Evolutionary conservation across 1,139 yeast species (phyloP).

Genomic region (Debaryomyces sp.): DNA sequence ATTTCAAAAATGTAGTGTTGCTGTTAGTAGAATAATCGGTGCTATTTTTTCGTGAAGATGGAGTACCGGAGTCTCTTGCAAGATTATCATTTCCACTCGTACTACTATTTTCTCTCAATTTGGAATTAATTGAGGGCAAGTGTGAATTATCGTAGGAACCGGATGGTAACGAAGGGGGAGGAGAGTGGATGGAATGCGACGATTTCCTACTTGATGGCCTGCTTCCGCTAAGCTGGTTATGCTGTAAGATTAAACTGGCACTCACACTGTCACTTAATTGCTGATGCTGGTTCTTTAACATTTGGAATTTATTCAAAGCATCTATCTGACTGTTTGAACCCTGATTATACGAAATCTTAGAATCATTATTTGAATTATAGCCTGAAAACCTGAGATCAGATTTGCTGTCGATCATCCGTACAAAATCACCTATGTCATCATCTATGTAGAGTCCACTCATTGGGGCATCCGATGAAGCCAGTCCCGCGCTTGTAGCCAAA

Average conservation of each 20-base stretch:
- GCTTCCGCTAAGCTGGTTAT: conserved; percentile 15
- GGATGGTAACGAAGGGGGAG: conserved; percentile 36
- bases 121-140: conserved; percentile 46
- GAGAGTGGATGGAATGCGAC: conserved; percentile 36
- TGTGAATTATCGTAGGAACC: conserved; percentile 40
- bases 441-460: conserved; percentile 51
- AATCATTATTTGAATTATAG: conserved; percentile 11
- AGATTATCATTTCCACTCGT: conserved; percentile 27
- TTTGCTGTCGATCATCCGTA: conserved; percentile 75
- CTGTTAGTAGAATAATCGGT: conserved; percentile 15
- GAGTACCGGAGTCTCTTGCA: conserved; percentile 18
- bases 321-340: conserved; percentile 22
- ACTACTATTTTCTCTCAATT: conserved; percentile 34
- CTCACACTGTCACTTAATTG: conserved; percentile 56
- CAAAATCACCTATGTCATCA: conserved; percentile 80
- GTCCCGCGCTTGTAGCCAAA: conserved; percentile 40
- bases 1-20: conserved; percentile 21
- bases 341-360: conserved; percentile 12
- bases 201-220: conserved; percentile 36
- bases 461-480: conserved; percentile 39
- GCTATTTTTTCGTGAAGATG: conserved; percentile 5
- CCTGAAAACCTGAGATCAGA: conserved; percentile 47
- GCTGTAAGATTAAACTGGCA: conserved; percentile 40
- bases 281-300: conserved; percentile 44
- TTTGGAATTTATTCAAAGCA: conserved; percentile 41